Evolutionary conservation across 805 yeast species (phyloP).

Genomic region (Hanseniaspora guilliermondii): DNA sequence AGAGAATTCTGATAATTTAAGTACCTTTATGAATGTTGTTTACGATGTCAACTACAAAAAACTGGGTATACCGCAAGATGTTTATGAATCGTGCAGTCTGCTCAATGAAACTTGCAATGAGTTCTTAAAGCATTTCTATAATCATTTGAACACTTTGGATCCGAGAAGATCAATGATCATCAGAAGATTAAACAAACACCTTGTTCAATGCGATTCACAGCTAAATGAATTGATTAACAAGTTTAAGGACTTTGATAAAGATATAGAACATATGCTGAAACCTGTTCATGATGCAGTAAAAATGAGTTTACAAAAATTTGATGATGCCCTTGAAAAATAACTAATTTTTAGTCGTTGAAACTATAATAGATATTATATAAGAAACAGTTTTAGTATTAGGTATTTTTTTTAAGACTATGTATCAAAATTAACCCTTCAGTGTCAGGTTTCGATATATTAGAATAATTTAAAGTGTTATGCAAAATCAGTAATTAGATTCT

Average conservation of each 20-base stretch:
- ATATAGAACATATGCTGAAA: not conserved
- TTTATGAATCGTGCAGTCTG: slow-evolving; percentile 41
- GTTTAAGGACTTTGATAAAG: not conserved
- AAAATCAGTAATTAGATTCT: too few relatives aligned
- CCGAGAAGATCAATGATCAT: slow-evolving; percentile 34
- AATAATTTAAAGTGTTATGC: too few relatives aligned
- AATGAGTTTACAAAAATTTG: slow-evolving; percentile 10
- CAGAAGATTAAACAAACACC: slow-evolving; percentile 36
- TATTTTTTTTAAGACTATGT: too few relatives aligned
- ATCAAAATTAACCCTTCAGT: too few relatives aligned
- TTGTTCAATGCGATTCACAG: slow-evolving; percentile 38
- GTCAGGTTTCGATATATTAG: too few relatives aligned
- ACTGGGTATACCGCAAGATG: slow-evolving; percentile 15
- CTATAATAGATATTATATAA: too few relatives aligned
- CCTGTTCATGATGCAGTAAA: slow-evolving; percentile 11
- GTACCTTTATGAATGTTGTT: not conserved
- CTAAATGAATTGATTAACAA: slow-evolving; percentile 36
- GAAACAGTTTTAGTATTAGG: too few relatives aligned
- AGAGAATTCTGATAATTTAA: slow-evolving; percentile 23
- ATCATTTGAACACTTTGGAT: slow-evolving; percentile 41
- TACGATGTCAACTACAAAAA: slow-evolving; percentile 10
- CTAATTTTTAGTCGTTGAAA: too few relatives aligned
- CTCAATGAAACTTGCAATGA: slow-evolving; percentile 65
- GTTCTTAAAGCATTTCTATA: slow-evolving; percentile 65
- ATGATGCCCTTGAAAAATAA: slow-evolving; percentile 5